phyloP scores from a whole-genome alignment of 2,329 filamentous ascomycete genomes.

The Juglanconis oblonga region DNA sequence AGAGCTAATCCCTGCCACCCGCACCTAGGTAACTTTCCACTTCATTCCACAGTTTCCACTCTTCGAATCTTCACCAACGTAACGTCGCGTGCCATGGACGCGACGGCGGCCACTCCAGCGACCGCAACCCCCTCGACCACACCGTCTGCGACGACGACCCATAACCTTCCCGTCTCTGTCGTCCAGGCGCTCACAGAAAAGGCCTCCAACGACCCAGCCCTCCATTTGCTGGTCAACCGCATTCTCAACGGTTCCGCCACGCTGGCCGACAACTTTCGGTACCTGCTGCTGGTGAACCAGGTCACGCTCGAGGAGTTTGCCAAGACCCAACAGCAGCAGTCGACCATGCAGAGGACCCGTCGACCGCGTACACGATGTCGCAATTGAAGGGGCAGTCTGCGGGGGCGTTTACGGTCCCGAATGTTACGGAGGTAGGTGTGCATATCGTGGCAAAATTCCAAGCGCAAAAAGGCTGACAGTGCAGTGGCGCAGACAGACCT shows the following conservation, averaged over 20 bases:
- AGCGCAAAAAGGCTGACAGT: not conserved
- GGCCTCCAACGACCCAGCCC: not conserved
- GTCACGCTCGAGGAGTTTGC: slow-evolving; percentile 1
- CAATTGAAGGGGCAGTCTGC: slow-evolving; percentile 3
- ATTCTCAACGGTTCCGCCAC: not conserved
- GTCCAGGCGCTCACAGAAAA: not conserved
- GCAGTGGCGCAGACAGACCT: slow-evolving; percentile 52
- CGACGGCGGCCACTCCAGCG: not conserved
- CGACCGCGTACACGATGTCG: slow-evolving; percentile 11
- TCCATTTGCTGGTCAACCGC: not conserved
- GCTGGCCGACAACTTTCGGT: not conserved
- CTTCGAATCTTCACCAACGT: not conserved
- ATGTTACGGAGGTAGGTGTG: slow-evolving; percentile 36
- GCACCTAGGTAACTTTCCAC: not conserved
- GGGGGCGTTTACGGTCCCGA: slow-evolving; percentile 27
- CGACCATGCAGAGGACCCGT: not conserved
- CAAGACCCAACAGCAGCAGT: not conserved
- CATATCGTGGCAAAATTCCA: not conserved
- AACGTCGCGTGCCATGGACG: slow-evolving; percentile 3
- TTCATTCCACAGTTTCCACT: not conserved
- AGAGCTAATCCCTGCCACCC: not conserved
- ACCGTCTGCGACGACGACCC: not conserved
- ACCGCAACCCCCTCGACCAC: not conserved
- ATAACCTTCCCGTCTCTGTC: not conserved
- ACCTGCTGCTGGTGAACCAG: not conserved